Base-by-base conservation (phyloP, 768 basidiomycete species). In the Cystofilobasidium macerans region DNA sequence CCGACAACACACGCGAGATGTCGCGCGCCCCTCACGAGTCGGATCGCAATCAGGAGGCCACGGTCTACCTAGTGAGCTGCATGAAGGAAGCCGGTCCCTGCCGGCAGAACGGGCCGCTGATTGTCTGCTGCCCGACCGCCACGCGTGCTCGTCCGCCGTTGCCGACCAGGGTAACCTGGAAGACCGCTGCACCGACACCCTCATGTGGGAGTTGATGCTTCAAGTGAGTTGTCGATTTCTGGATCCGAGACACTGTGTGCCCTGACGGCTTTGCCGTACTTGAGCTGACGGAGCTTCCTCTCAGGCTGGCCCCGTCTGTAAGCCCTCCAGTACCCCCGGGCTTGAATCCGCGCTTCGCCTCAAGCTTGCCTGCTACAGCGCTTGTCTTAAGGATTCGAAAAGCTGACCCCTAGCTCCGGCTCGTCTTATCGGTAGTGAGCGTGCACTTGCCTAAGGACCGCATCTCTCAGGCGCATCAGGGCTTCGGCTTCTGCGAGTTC, bases 401-500 rank as follows among this genome's bases (percentile, higher is more conserved):
- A 0, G n/a, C 8, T 16, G 22, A 35, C 4, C 12, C 26, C 8
- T 18, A 28, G 24, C 56, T 28, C 43, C 45, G 16, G 30, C 40
- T n/a, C 36, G 20, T 59, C 30, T 48, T 9, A 61, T 24, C 1
- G n/a, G 13, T 70, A 94, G 94, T 92, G 26, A 99, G 98, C 74
- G 93, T 98, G 0, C 95, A 98, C 78, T 81, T 99, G 9, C 93
- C 95, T 18, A 99, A 98, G 79, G 95, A 99, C 78, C 86, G 95
- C 71, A 89, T 99, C 64, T 95, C 92, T 16, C 94, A 93, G 89
- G 82, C 89, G 1, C 95, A 98, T 75, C 95, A 99, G 78, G 95
- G 95, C 56, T 99, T 97, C 78, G 95, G 95, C 45, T 99, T 99
- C 79, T 97, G 94, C 82, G 95, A 99, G 81, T 98, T 99, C 77